Evolutionary conservation across 31 red algal species (phyloP).

Genomic region (Endocladia muricata): DNA sequence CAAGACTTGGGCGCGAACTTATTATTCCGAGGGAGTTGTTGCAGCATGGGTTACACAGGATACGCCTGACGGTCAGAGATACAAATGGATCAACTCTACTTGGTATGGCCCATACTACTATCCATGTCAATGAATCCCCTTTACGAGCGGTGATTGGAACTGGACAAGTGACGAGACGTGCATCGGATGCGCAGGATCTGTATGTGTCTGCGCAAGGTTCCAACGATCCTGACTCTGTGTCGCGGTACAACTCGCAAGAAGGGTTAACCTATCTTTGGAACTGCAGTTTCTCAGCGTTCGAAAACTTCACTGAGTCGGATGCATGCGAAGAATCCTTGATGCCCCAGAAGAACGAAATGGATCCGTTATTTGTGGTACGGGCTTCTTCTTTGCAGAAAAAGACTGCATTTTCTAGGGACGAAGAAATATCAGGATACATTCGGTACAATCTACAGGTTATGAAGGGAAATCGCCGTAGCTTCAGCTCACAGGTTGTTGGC

Average conservation of each 20-base stretch:
- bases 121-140: conserved; percentile 11
- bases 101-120: conserved; percentile 9
- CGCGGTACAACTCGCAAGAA: not conserved
- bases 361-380: no score
- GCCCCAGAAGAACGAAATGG: no score
- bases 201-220: conserved; percentile 3
- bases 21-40: conserved; percentile 35
- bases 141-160: conserved; percentile 47
- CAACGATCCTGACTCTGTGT: conserved; percentile 49
- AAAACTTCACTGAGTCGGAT: conserved; percentile 10
- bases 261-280: conserved; percentile 41
- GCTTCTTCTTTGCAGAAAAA: no score
- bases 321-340: no score
- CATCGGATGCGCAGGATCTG: conserved; percentile 23
- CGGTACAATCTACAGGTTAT: conserved; percentile 43
- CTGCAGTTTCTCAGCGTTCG: conserved; percentile 28
- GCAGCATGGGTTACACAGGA: conserved; percentile 29
- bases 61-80: conserved; percentile 32
- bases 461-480: conserved; percentile 25
- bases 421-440: no score
- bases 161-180: conserved; percentile 22
- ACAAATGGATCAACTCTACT: conserved; percentile 4
- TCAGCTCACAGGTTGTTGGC: conserved; percentile 14
- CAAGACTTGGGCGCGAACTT: conserved; percentile 51
- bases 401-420: no score